Evolutionary conservation across 2,329 filamentous ascomycete species (phyloP), one percentile per base, ranked within the genome.

Genomic region (Ophiostoma tasmaniense): DNA sequence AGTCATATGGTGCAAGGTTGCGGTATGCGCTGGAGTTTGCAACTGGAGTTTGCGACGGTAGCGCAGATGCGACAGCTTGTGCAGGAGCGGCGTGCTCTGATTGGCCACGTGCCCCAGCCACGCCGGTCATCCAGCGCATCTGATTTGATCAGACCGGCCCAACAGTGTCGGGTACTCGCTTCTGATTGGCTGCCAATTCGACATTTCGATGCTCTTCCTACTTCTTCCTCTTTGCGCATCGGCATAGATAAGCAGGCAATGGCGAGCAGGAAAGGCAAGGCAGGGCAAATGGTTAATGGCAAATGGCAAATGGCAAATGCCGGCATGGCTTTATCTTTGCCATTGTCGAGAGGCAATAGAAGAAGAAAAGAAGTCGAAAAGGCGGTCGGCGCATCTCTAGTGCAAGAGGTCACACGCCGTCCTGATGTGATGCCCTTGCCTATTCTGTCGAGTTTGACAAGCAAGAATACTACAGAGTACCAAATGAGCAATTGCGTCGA

Each of bases 121-220:
- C 70, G 70, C 70, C n/a, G 66, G n/a, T 59, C 42, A 52, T 67
- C 42, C 39, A 20, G 17, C 59, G 65, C 70, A 67, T 71, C 69
- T 72, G 71, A 72, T 72, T 72, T 70, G 71, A 67, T 17, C 62
- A 61, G n/a, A n/a, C 14, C 39, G 33, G 20, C 8, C 33, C 20
- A n/a, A 7, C 25, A 55, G 50, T 55, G 22, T 55, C n/a, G 8
- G n/a, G 28, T 35, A 20, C 61, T 22, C 33, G 61, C 61, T 13
- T 37, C 17, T 35, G 30, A 62, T 62, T 62, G 59, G 59, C 28
- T 30, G 13, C 8, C 17, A 33, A 4, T 62, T 62, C 59, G n/a
- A 28, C 50, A 62, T 30, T n/a, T 35, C 28, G 14, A 10, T 37
- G 20, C n/a, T 37, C 30, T 14, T 39, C 20, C 30, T n/a, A n/a